A percentile compares a stretch with the other conserved stretches of the same genome.
Evolutionary conservation across 2,329 filamentous ascomycete genomes (phyloP).

Genomic region (Xylariaceae sp.): DNA sequence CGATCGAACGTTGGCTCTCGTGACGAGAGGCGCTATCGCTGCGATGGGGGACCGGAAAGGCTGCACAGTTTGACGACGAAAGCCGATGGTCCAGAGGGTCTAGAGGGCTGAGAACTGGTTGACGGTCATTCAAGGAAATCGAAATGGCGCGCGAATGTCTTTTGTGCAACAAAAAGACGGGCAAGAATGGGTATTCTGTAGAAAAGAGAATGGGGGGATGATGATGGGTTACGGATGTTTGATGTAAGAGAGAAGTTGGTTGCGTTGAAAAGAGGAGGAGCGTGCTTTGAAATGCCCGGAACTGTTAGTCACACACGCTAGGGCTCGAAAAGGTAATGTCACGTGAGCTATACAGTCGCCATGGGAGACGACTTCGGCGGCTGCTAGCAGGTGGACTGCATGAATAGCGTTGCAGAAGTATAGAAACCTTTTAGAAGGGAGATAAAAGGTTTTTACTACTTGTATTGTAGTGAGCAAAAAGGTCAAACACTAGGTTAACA

Average conservation of each 20-base stretch:
- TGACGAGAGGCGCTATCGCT: constrained; percentile 4
- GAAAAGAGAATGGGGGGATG: not conserved
- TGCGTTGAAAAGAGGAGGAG: constrained; percentile 8
- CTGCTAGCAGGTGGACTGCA: not conserved
- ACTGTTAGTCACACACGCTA: constrained; percentile 19
- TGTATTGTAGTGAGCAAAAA: too few species aligned
- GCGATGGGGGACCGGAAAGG: constrained; percentile 4
- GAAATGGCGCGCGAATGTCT: not conserved
- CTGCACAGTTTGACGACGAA: constrained; percentile 11
- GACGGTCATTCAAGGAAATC: not conserved
- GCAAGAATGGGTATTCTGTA: not conserved
- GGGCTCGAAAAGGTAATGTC: constrained; percentile 3
- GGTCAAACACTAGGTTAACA: too few species aligned
- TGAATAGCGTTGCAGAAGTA: too few species aligned
- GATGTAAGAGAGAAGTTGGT: constrained; percentile 2
- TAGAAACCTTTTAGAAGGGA: too few species aligned
- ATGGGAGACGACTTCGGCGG: not conserved
- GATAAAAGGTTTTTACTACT: too few species aligned
- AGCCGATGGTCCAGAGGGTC: not conserved
- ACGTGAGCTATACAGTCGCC: constrained; percentile 3
- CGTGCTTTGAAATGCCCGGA: constrained; percentile 14
- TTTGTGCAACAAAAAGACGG: not conserved
- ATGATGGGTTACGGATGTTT: not conserved
- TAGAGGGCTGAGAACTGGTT: not conserved
- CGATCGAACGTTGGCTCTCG: constrained; percentile 8